Base-by-base conservation (phyloP, 441 rosid species). In the Corymbia citriodora region DNA sequence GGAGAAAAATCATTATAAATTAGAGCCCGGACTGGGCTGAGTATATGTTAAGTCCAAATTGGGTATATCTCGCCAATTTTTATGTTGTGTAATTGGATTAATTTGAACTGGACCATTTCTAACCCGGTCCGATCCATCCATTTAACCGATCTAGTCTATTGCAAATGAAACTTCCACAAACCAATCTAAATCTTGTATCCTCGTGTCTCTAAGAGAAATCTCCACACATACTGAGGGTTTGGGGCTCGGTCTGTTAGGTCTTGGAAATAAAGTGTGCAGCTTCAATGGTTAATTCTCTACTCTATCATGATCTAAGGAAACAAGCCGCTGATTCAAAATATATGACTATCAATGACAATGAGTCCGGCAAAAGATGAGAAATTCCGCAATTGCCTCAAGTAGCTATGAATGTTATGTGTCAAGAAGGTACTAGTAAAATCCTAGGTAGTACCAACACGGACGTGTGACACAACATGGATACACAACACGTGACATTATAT, bases 41-140 rank as follows among this genome's bases (percentile, higher is more conserved):
- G 12, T 57, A 57, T 57, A 23, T 57, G 12, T 23, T 57, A 59
- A 3, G 14, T 59, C 63, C 14, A 23, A 1, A 23, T 59, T 23
- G 10, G 29, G 63, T 59, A 59, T 23, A 59, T 23, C 63, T 59
- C 14, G 29, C 7, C 1, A 23, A 59, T 23, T 59, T 59, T 59
- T 23, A 29, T 23, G 10, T 59, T 59, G 13, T 4, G 29, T 23
- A 59, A 59, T 59, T 59, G 5, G 29, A 29, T 59, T 17, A 23
- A 23, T 59, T 59, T 59, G 63, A 10, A 23, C 14, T 0, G 0
- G 25, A 23, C 3, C 14, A 59, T 59, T 59, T 59, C 23, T 29
- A 59, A 59, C 14, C 6, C 13, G 18, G 10, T 29, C 1, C 29
- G 14, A 59, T 59, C 29, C 63, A 59, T 9, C 1, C 1, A 2